phyloP scores from a whole-genome alignment of 768 basidiomycete genomes.

The Rhizopogon vulgaris region DNA sequence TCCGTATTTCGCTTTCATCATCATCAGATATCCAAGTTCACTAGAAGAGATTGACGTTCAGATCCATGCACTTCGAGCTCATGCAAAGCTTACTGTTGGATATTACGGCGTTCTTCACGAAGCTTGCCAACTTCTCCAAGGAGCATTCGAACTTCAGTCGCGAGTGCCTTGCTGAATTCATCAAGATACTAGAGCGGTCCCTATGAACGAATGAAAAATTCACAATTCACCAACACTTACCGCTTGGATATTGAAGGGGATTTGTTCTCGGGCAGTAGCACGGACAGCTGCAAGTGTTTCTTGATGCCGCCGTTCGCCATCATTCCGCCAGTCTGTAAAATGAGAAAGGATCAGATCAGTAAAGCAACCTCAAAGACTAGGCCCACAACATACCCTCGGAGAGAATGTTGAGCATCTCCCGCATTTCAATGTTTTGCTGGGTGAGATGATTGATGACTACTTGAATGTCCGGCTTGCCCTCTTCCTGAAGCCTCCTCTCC shows the following conservation, averaged over 20 bases:
- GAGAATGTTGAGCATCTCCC: slow-evolving; percentile 46
- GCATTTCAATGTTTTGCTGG: slow-evolving; percentile 54
- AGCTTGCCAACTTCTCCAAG: slow-evolving; percentile 80
- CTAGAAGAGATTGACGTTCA: slow-evolving; percentile 28
- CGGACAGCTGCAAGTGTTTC: slow-evolving; percentile 64
- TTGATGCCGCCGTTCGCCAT: slow-evolving; percentile 56
- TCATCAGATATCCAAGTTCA: slow-evolving; percentile 68
- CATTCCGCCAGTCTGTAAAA: slow-evolving; percentile 59
- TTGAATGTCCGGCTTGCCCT: slow-evolving; percentile 58
- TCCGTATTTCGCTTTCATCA: slow-evolving; percentile 68
- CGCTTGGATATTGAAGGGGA: slow-evolving; percentile 79
- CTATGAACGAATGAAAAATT: slow-evolving; percentile 1
- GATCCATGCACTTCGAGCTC: neutral
- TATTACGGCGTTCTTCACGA: slow-evolving; percentile 67
- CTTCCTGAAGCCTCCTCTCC: slow-evolving; percentile 46
- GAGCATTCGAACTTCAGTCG: slow-evolving; percentile 77
- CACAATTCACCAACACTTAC: slow-evolving; percentile 36
- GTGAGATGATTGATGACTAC: slow-evolving; percentile 53
- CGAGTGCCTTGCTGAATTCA: slow-evolving; percentile 81
- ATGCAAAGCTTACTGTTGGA: slow-evolving; percentile 61
- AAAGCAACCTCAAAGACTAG: neutral
- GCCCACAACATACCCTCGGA: slow-evolving; percentile 43
- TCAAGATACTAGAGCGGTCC: slow-evolving; percentile 59
- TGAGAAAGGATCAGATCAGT: neutral
- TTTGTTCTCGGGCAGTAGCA: slow-evolving; percentile 67